Conservation (phyloP, 345 rosid species). For the Euphorbia lathyris region DNA sequence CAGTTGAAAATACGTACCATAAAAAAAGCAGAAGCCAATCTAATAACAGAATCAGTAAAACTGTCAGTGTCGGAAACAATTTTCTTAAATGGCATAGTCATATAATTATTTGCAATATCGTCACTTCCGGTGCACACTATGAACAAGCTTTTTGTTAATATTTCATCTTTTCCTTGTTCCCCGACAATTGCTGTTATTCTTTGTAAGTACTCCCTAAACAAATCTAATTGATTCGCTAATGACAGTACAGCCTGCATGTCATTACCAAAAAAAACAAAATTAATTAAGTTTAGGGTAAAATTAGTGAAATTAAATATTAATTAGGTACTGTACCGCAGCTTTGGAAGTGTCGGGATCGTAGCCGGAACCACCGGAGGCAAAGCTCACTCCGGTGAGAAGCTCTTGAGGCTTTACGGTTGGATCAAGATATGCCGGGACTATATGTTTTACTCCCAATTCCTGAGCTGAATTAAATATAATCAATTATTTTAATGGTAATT, state of each 20-base stretch:
- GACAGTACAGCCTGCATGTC: not conserved
- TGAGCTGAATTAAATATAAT: slow-evolving; percentile 23
- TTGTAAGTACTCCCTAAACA: slow-evolving; percentile 21
- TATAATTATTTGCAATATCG: slow-evolving; percentile 31
- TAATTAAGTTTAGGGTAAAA: not conserved
- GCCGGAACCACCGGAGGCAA: slow-evolving; percentile 45
- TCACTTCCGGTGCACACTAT: slow-evolving; percentile 20
- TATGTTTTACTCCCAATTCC: slow-evolving; percentile 33
- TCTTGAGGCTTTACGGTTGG: slow-evolving; percentile 32
- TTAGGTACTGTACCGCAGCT: no score
- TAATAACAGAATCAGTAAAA: slow-evolving; percentile 24
- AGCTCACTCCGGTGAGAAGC: slow-evolving; percentile 46
- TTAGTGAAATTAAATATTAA: no score
- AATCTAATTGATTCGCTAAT: slow-evolving; percentile 8
- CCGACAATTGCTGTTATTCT: slow-evolving; percentile 19
- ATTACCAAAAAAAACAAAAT: no score
- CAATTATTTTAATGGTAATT: no score
- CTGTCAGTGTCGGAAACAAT: slow-evolving; percentile 10
- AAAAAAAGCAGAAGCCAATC: slow-evolving; percentile 20
- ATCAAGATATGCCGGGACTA: slow-evolving; percentile 43
- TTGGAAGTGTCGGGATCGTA: slow-evolving; percentile 40
- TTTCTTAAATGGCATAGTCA: not conserved
- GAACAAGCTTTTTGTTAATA: slow-evolving; percentile 14
- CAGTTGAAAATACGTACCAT: slow-evolving; percentile 16
- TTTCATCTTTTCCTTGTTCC: slow-evolving; percentile 13